Percentiles rank a stretch among this genome's conserved stretches.
phyloP scores from a whole-genome alignment of 352 stramenopile species.

The Thalassiosira oceanica region DNA sequence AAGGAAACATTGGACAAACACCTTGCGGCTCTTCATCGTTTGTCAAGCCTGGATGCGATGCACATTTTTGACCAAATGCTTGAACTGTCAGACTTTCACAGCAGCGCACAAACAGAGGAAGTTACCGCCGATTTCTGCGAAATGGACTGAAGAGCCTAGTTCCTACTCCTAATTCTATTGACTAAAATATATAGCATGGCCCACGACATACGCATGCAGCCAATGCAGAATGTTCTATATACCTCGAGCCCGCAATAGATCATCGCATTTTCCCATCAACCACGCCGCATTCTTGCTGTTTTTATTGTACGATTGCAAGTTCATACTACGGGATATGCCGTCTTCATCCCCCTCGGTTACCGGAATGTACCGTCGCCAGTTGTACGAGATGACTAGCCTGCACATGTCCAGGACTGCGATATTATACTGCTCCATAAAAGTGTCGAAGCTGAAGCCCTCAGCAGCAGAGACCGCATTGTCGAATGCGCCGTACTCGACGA shows the following conservation, averaged over 20 bases:
- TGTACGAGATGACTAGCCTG: slow-evolving; percentile 64
- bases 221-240: slow-evolving; percentile 7
- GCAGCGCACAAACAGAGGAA: neutral
- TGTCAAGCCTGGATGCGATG: slow-evolving; percentile 14
- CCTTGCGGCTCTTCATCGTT: slow-evolving; percentile 11
- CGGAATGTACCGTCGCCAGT: slow-evolving; percentile 58
- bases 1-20: slow-evolving; percentile 42
- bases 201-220: neutral
- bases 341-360: slow-evolving; percentile 19
- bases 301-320: slow-evolving; percentile 72
- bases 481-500: slow-evolving; percentile 52
- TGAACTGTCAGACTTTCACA: neutral
- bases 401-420: slow-evolving; percentile 61
- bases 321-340: slow-evolving; percentile 26
- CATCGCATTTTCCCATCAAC: slow-evolving; percentile 55
- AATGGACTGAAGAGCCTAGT: neutral
- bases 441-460: slow-evolving; percentile 27
- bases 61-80: slow-evolving; percentile 28
- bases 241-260: slow-evolving; percentile 29
- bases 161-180: no score
- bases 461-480: slow-evolving; percentile 22
- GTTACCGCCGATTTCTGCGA: neutral
- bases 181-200: neutral
- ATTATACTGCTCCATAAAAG: slow-evolving; percentile 62
- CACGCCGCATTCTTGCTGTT: slow-evolving; percentile 44